Conservation (phyloP, 78 protist genomes). For the Protostelium mycophagum region DNA sequence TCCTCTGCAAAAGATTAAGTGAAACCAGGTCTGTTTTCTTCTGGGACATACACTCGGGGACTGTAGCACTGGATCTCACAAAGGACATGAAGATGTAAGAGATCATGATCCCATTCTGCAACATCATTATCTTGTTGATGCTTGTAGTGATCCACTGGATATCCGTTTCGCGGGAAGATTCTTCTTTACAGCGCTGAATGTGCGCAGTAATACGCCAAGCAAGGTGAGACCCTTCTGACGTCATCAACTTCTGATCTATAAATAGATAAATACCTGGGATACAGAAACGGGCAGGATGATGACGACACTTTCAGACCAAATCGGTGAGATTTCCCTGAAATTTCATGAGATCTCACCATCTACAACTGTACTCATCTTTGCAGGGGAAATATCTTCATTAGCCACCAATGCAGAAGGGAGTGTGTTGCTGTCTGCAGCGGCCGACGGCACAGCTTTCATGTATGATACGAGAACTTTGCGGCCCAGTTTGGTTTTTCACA, state of each 20-base stretch:
- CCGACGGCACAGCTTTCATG: neutral
- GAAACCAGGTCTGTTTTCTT: neutral
- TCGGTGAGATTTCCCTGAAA: neutral
- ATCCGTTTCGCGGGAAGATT: neutral
- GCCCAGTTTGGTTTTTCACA: neutral
- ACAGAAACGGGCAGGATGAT: neutral
- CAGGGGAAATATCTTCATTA: neutral
- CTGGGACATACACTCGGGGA: neutral
- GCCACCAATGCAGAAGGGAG: neutral
- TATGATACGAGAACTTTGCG: neutral
- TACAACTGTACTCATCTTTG: neutral
- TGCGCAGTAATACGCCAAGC: no score
- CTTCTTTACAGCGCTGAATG: neutral
- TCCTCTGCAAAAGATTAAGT: neutral
- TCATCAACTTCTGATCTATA: no score
- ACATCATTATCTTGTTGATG: neutral
- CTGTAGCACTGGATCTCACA: neutral
- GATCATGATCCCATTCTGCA: neutral
- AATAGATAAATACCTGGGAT: no score
- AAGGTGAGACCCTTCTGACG: no score
- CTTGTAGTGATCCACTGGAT: neutral
- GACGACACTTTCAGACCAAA: neutral
- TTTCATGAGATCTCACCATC: neutral
- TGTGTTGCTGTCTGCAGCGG: neutral
- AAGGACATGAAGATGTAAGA: neutral